Base-by-base conservation (phyloP, 768 basidiomycete species). In the Collybia sordida region DNA sequence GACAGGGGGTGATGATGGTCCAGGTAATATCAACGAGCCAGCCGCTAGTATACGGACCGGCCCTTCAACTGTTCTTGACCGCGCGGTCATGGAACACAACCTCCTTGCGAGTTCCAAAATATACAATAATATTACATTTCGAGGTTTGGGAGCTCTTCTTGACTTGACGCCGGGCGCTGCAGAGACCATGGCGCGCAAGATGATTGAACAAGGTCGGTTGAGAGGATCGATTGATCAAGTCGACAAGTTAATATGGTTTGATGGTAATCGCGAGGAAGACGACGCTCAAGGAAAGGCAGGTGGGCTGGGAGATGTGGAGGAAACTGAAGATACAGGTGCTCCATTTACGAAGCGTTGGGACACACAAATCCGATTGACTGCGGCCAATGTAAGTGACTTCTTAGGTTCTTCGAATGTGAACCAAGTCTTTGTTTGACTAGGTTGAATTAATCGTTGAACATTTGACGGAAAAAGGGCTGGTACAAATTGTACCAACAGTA, bases 71-170 rank as follows among this genome's bases (percentile, higher is more conserved):
- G 95, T 99, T 17, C 79, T 99, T 37, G 97, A 98, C 66, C 83
- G 95, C 40, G 97, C 97, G 5, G 94, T 99, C 40, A 92, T 98
- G 88, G 97, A 99, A 65, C 97, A 99, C 71, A 99, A 99, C 67
- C 78, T 99, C 8, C 82, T 98, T 53, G 93, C 95, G 3, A 94
- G 93, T 66, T 96, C 94, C 3, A 92, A 94, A 61, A 93, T 98
- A 45, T 99, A 98, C 66, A 93, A 92, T 65, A 98, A 98, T 60
- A 97, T 99, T 72, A 91, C 93, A 22, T 98, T 98, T 70, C 74
- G 81, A 22, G 97, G 96, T n/a, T 71, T 98, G 8, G 97, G 97
- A 18, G 83, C 89, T 1, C 73, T 98, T 14, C 77, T 99, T 41
- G 91, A 93, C 63, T 72, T 98, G 55, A 88, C 91, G 3, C 89